Evolutionary conservation across 371 early-diverging fungal species (phyloP), one percentile per base, ranked within the genome.

Genomic region (Rhizomucor pusillus): DNA sequence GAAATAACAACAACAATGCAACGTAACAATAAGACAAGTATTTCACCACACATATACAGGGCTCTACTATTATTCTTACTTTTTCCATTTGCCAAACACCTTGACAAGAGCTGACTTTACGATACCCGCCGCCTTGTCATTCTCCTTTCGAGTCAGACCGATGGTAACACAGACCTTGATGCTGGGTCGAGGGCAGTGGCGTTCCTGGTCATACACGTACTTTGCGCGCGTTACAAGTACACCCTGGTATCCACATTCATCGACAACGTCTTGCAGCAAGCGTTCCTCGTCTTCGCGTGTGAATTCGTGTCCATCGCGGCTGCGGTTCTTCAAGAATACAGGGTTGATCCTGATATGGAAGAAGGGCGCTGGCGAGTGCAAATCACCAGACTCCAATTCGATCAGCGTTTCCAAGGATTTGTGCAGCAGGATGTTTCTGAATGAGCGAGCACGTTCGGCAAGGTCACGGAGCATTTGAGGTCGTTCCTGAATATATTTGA

Each of bases 151-250:
- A 10, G 87, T 79, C 47, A 91, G 86, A 5, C 81, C 91, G 20
- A 87, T 80, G 9, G 89, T 84, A 3, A 93, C 83, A 41, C 82
- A 77, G 33, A 96, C 75, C 56, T 93, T 85, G 64, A 98, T 90
- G 59, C 89, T 89, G 3, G 97, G 91, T 56, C 78, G 73, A 4
- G 92, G 90, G 50, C 80, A 65, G 44, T 60, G 47, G 37, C 75
- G 73, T 72, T 98, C 99, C 62, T 96, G 97, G n/a, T 74, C 81
- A 34, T 79, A 71, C 1, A 92, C 90, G 61, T 94, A 94, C 68
- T 90, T 92, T 16, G 95, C 91, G 34, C 92, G 78, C 0, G 91
- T 89, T 4, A 96, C 67, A 60, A 98, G 61, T 10, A 95, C 80
- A 10, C 94, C 71, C 85, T 90, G 62, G 65, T 66, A 5, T 69